Evolutionary conservation across 768 basidiomycete genomes (phyloP).

Genomic region (Tylopilus sp.): DNA sequence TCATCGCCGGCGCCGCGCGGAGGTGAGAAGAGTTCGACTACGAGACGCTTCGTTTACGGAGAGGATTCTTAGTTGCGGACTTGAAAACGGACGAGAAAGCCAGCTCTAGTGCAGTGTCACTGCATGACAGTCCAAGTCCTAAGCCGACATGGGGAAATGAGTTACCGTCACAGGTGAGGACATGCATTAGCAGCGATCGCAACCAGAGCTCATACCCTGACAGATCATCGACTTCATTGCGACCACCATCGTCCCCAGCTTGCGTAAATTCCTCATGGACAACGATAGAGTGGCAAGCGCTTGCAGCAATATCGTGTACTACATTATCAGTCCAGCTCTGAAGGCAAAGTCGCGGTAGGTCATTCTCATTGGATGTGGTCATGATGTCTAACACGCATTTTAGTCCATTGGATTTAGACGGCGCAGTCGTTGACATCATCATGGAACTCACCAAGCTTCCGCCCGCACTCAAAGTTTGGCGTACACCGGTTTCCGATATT

Average conservation of each 20-base stretch:
- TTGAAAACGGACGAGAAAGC: slow-evolving; percentile 60
- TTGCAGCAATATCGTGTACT: slow-evolving; percentile 82
- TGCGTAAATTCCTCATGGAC: slow-evolving; percentile 79
- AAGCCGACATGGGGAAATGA: slow-evolving; percentile 29
- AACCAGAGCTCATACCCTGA: slow-evolving; percentile 4
- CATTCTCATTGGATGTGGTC: not conserved
- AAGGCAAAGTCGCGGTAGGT: slow-evolving; percentile 71
- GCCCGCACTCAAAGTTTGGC: slow-evolving; percentile 81
- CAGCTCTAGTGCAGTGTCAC: slow-evolving; percentile 41
- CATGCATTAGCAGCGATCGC: slow-evolving; percentile 14
- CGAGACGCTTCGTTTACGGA: not conserved
- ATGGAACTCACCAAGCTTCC: slow-evolving; percentile 77
- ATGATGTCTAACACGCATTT: slow-evolving; percentile 8
- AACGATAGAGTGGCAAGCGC: slow-evolving; percentile 76
- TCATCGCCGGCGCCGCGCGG: slow-evolving; percentile 62
- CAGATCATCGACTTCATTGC: slow-evolving; percentile 76
- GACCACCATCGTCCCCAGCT: slow-evolving; percentile 60
- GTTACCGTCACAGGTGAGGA: slow-evolving; percentile 27
- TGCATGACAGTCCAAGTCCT: slow-evolving; percentile 28
- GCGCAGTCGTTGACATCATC: slow-evolving; percentile 61
- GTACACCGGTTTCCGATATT: slow-evolving; percentile 71
- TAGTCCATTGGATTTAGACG: slow-evolving; percentile 79
- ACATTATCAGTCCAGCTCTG: slow-evolving; percentile 77
- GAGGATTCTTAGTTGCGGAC: slow-evolving; percentile 30
- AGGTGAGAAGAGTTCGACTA: slow-evolving; percentile 35